Evolutionary conservation across 2,329 filamentous ascomycete species (phyloP).

Genomic region (Coniella vitis): DNA sequence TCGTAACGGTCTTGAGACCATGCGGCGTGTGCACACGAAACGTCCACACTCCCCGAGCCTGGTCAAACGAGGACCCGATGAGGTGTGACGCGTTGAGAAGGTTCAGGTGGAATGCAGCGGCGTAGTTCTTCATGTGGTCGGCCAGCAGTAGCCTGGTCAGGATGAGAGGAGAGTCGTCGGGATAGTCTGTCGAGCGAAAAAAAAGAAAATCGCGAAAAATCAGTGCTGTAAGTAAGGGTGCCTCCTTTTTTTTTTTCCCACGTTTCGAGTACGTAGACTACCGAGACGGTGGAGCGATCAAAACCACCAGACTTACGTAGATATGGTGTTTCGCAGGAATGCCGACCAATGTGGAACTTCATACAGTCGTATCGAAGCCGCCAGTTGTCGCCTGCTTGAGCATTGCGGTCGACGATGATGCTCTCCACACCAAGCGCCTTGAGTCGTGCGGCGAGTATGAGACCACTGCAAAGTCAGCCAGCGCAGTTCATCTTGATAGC

Average conservation of each 20-base stretch:
- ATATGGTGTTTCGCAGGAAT: slow-evolving; percentile 30
- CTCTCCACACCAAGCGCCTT: slow-evolving; percentile 30
- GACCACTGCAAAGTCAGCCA: slow-evolving; percentile 18
- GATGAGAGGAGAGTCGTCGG: slow-evolving; percentile 34
- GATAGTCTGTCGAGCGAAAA: slow-evolving; percentile 32
- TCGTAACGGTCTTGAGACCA: slow-evolving; percentile 23
- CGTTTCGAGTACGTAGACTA: too few relatives aligned
- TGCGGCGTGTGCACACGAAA: slow-evolving; percentile 24
- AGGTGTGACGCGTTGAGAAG: slow-evolving; percentile 35
- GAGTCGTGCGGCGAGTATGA: slow-evolving; percentile 28
- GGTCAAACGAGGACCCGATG: slow-evolving; percentile 32
- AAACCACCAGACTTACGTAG: slow-evolving; percentile 21
- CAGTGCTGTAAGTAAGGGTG: too few relatives aligned
- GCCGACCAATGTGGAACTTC: slow-evolving; percentile 32
- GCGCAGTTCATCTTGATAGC: too few relatives aligned
- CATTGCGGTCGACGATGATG: slow-evolving; percentile 30
- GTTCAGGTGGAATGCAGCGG: slow-evolving; percentile 41
- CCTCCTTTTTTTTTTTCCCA: too few relatives aligned
- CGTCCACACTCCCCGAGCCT: slow-evolving; percentile 30
- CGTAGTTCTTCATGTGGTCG: slow-evolving; percentile 42
- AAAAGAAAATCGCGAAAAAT: too few relatives aligned
- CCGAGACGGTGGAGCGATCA: too few relatives aligned
- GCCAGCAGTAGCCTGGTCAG: slow-evolving; percentile 40
- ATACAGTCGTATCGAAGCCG: slow-evolving; percentile 30
- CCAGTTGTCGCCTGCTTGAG: slow-evolving; percentile 33